Evolutionary conservation across 768 basidiomycete species (phyloP).

Genomic region (Boletus reticuloceps): DNA sequence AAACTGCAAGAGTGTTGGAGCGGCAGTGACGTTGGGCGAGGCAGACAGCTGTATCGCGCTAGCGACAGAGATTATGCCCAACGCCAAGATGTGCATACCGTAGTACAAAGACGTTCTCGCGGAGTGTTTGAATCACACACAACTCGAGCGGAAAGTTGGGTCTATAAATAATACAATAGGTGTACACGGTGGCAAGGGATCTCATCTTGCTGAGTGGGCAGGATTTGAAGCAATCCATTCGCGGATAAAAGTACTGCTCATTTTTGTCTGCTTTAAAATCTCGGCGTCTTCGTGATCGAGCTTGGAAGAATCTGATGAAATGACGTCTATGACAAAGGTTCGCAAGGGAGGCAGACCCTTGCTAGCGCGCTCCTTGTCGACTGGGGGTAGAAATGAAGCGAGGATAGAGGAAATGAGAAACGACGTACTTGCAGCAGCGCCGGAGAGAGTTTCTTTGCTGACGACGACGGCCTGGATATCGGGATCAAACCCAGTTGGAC

Average conservation of each 20-base stretch:
- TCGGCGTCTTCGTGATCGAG: constrained; percentile 67
- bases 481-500: constrained; percentile 85
- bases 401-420: constrained; percentile 5
- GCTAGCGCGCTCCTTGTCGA: constrained; percentile 58
- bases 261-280: constrained; percentile 73
- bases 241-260: constrained; percentile 93
- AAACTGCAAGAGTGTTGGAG: constrained; percentile 18
- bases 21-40: not conserved
- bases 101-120: too few species aligned
- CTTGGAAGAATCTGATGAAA: constrained; percentile 61
- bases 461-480: constrained; percentile 92
- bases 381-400: constrained; percentile 35
- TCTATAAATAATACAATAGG: constrained; percentile 1
- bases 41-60: not conserved
- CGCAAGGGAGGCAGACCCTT: constrained; percentile 57
- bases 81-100: constrained; percentile 1
- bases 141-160: too few species aligned
- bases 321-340: constrained; percentile 85
- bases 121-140: not conserved
- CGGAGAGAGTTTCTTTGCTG: constrained; percentile 81
- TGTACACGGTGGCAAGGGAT: not conserved
- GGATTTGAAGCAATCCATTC: constrained; percentile 69
- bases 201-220: constrained; percentile 6
- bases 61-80: not conserved
- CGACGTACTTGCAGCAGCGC: constrained; percentile 64